phyloP scores from a whole-genome alignment of 805 yeast genomes.

The Wickerhamomyces xylosicus region DNA sequence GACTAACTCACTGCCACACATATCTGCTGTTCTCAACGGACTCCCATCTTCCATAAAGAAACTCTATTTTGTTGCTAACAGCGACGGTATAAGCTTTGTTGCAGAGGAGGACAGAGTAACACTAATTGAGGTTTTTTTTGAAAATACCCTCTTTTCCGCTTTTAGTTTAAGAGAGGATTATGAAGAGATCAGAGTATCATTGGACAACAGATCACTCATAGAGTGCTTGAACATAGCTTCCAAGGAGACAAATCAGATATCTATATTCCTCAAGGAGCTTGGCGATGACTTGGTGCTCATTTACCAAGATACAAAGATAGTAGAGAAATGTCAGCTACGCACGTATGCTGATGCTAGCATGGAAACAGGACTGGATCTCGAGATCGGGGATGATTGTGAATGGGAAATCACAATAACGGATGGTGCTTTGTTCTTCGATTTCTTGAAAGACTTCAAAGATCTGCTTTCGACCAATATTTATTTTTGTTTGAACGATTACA shows the following conservation, averaged over 20 bases:
- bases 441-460: conserved; percentile 46
- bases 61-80: conserved; percentile 32
- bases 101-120: conserved; percentile 26
- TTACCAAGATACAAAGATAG: conserved; percentile 42
- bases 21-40: conserved; percentile 34
- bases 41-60: conserved; percentile 29
- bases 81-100: conserved; percentile 41
- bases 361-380: neutral
- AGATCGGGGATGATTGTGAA: conserved; percentile 20
- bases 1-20: conserved; percentile 34
- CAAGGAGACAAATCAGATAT: conserved; percentile 30
- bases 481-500: conserved; percentile 52
- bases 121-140: conserved; percentile 25
- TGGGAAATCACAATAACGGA: conserved; percentile 37
- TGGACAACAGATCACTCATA: conserved; percentile 36
- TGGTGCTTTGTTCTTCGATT: conserved; percentile 42
- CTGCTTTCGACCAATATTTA: conserved; percentile 41
- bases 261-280: conserved; percentile 36
- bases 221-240: conserved; percentile 39
- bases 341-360: conserved; percentile 27
- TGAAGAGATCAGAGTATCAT: conserved; percentile 23
- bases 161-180: conserved; percentile 18
- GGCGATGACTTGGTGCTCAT: conserved; percentile 46
- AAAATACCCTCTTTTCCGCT: conserved; percentile 24
- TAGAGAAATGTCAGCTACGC: conserved; percentile 46